phyloP scores from a whole-genome alignment of 2,329 filamentous ascomycete genomes.

The Fusarium tricinctum region DNA sequence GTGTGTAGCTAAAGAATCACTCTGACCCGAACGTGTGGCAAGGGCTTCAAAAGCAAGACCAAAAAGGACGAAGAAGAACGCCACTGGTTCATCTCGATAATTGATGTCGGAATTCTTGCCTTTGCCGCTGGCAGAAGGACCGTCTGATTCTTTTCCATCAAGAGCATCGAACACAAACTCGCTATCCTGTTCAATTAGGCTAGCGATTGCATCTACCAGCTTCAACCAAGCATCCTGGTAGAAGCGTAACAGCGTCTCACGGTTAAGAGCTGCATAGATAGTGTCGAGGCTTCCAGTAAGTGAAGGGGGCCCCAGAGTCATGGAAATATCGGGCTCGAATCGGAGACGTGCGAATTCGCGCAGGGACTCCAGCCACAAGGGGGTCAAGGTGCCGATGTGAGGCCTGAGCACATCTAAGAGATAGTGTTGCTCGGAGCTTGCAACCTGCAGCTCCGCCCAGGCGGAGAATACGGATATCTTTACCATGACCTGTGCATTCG shows the following conservation, averaged over 20 bases:
- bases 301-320: conserved; percentile 84
- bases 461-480: conserved; percentile 97
- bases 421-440: conserved; percentile 92
- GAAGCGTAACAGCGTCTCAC: conserved; percentile 92
- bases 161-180: conserved; percentile 97
- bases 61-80: conserved; percentile 98
- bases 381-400: conserved; percentile 89
- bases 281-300: conserved; percentile 90
- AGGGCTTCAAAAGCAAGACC: conserved; percentile 96
- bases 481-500: conserved; percentile 98
- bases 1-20: conserved; percentile 72
- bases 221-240: conserved; percentile 98
- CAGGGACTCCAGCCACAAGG: conserved; percentile 92
- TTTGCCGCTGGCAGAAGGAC: conserved; percentile 62
- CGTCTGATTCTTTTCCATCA: conserved; percentile 80
- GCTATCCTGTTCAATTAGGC: conserved; percentile 96
- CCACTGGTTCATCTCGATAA: conserved; percentile 96
- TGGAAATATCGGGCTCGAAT: conserved; percentile 98
- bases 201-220: conserved; percentile 96
- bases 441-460: conserved; percentile 97
- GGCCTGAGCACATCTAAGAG: conserved; percentile 89
- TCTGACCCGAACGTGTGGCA: conserved; percentile 76
- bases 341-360: conserved; percentile 92
- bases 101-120: conserved; percentile 86
- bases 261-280: conserved; percentile 93